Percentiles rank a stretch among this genome's conserved stretches.
phyloP scores from a whole-genome alignment of 768 basidiomycete genomes.

The Tricholoma hemisulphureum region DNA sequence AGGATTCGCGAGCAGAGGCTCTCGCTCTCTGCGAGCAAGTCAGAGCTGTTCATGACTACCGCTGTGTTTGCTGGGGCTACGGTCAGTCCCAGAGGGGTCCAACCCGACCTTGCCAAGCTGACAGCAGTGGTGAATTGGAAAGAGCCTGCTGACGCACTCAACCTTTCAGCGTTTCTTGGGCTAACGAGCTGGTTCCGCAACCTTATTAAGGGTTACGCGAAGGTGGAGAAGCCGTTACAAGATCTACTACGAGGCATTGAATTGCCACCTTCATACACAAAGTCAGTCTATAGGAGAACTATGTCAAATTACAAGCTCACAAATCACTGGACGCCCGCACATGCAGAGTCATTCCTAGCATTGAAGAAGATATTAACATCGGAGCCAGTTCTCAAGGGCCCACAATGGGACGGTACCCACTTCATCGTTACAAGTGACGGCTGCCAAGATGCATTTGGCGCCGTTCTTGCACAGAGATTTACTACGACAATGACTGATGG shows the following conservation, averaged over 20 bases:
- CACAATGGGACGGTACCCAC: conserved; percentile 30
- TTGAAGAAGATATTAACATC: conserved; percentile 31
- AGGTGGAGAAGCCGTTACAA: conserved; percentile 26
- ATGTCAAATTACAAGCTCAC: conserved; percentile 20
- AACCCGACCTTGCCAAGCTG: conserved; percentile 34
- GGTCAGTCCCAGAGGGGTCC: conserved; percentile 32
- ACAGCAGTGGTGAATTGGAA: conserved; percentile 35
- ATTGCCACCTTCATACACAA: conserved; percentile 16
- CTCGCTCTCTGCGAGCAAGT: conserved; percentile 36
- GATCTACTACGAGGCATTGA: conserved; percentile 25
- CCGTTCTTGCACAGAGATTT: conserved; percentile 25
- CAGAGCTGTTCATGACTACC: conserved; percentile 34
- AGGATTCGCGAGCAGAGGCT: conserved; percentile 26
- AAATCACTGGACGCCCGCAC: conserved; percentile 12
- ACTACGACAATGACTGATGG: conserved; percentile 18
- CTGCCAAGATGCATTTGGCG: conserved; percentile 32
- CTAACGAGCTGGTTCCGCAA: conserved; percentile 33
- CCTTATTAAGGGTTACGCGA: conserved; percentile 32
- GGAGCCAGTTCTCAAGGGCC: conserved; percentile 31
- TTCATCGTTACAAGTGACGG: conserved; percentile 37
- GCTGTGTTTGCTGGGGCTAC: conserved; percentile 33
- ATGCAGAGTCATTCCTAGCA: conserved; percentile 20
- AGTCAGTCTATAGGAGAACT: conserved; percentile 23
- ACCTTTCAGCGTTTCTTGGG: conserved; percentile 34
- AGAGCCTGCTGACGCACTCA: conserved; percentile 23